Evolutionary conservation across 2,329 filamentous ascomycete genomes (phyloP), one percentile per base, ranked within the genome.

Genomic region (Fusarium sp.): DNA sequence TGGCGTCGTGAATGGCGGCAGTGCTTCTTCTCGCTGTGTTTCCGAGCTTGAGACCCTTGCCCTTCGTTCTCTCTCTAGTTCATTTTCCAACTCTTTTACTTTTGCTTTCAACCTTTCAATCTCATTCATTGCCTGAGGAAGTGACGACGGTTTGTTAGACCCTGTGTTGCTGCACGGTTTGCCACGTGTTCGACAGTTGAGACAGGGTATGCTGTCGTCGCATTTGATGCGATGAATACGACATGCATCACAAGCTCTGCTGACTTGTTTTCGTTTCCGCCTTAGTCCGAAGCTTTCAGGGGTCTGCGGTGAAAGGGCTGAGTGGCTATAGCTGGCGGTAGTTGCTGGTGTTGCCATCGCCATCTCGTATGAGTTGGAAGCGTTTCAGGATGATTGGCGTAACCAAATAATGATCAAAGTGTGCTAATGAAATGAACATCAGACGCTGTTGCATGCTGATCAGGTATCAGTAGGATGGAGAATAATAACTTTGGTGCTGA

Each of bases 221-320:
- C 70, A 73, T 67, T 73, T 73, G 30, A 73, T 71, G 6, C 70
- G 61, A 1, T 73, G 66, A 2, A 73, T 50, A 27, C 70, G 48
- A 5, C 70, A 73, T 9, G 56, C 27, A 6, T 73, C 70, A 2
- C 70, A 73, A 3, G 70, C 70, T 71, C 70, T 64, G 14, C 70
- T 58, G 11, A 73, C 70, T 50, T 73, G 70, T 11, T 73, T 59
- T 2, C 70, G 66, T n/a, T 73, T 73, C 27, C 70, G 70, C n/a
- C 70, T 73, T 10, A 48, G 45, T 3, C 16, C 52, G 2, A 50
- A 58, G 6, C 56, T 43, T 25, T 59, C 48, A 10, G 48, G 48
- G 5, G 27, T 54, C 18, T 14, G 27, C 3, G 48, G 48, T 16
- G 25, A n/a, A 13, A 32, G 18, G 27, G 25, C 10, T 8, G 45